phyloP scores from a whole-genome alignment of 768 basidiomycete species.

The Mycena albidolilacea region DNA sequence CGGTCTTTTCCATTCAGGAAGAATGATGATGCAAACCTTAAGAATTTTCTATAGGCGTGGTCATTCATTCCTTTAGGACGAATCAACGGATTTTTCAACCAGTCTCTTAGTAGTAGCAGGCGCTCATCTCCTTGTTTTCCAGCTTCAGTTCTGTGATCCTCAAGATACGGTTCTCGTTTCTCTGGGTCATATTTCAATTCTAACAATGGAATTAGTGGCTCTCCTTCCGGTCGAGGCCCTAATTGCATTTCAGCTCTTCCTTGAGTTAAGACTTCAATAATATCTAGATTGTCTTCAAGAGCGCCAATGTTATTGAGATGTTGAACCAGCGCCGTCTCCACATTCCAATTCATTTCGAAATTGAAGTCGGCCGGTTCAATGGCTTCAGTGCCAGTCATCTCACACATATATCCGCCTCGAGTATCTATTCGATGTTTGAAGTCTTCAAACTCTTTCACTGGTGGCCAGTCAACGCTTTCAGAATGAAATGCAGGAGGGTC shows the following conservation, averaged over 20 bases:
- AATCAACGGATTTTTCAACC: slow-evolving; percentile 40
- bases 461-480: not conserved
- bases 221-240: slow-evolving; percentile 25
- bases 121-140: slow-evolving; percentile 35
- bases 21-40: slow-evolving; percentile 41
- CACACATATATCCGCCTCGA: not conserved
- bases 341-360: no score
- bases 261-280: not conserved
- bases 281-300: not conserved
- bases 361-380: not conserved
- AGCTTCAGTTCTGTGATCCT: slow-evolving; percentile 28
- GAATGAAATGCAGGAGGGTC: not conserved
- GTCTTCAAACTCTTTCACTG: not conserved
- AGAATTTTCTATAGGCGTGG: slow-evolving; percentile 38
- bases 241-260: not conserved
- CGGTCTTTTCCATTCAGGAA: slow-evolving; percentile 40
- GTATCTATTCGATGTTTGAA: not conserved
- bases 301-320: not conserved
- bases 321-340: not conserved
- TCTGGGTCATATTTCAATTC: slow-evolving; percentile 39
- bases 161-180: slow-evolving; percentile 32
- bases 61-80: slow-evolving; percentile 12
- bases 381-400: not conserved
- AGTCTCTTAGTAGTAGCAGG: slow-evolving; percentile 34
- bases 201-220: slow-evolving; percentile 42